phyloP scores from a whole-genome alignment of 139 green algal genomes.

The Ostreobium quekettii region DNA sequence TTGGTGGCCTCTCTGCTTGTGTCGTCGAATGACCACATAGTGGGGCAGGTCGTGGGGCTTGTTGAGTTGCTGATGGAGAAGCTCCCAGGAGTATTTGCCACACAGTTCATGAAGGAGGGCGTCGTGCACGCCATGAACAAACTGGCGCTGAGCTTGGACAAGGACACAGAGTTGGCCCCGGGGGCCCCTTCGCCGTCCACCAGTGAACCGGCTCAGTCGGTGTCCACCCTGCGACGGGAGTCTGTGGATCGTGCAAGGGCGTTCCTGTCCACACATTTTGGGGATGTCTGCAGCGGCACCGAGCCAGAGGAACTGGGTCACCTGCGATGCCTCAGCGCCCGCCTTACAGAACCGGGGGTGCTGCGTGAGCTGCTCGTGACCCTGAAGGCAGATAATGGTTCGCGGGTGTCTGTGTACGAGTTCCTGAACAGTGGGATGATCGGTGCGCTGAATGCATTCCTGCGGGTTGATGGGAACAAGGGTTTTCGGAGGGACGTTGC shows the following conservation, averaged over 20 bases:
- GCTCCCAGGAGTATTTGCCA: constrained; percentile 61
- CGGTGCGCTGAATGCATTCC: constrained; percentile 50
- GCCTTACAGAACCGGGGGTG: too few species aligned
- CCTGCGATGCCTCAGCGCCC: not conserved
- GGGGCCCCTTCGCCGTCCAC: too few species aligned
- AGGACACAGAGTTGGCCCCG: too few species aligned
- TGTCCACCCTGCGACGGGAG: too few species aligned
- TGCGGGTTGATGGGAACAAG: constrained; percentile 39
- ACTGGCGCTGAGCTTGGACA: too few species aligned
- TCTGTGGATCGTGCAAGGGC: too few species aligned
- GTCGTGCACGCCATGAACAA: constrained; percentile 78
- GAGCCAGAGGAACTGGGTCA: not conserved
- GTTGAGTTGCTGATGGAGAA: constrained; percentile 85
- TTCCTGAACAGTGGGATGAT: constrained; percentile 73
- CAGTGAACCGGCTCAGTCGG: too few species aligned
- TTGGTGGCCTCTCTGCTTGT: constrained; percentile 76
- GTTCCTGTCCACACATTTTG: too few species aligned
- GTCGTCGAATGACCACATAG: constrained; percentile 43
- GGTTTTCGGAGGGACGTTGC: not conserved
- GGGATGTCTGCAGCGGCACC: not conserved
- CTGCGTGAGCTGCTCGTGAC: too few species aligned
- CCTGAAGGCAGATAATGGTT: constrained; percentile 26
- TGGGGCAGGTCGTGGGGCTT: constrained; percentile 46
- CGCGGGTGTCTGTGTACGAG: constrained; percentile 83
- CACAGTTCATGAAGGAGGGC: constrained; percentile 84